Base-by-base conservation (phyloP, 306 rosid genomes). In the Acacia acuminata region DNA sequence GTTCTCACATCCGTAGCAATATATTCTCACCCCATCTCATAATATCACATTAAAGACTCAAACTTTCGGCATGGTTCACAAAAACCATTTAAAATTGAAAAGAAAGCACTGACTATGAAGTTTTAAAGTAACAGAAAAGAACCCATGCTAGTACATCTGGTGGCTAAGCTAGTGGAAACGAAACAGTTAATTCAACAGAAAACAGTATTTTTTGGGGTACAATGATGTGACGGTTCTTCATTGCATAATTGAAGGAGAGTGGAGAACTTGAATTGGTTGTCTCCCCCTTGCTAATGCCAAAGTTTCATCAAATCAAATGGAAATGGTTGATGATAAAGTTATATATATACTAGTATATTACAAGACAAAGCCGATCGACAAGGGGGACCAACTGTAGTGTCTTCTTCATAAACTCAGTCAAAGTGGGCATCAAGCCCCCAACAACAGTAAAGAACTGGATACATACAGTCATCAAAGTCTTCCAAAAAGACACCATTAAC, bases 171-270 rank as follows among this genome's bases (percentile, higher is more conserved):
- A 32, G 36, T 32, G 36, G 36, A 32, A 61, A 44, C 5, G 27
- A 61, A 63, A 60, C 27, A 45, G 79, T 64, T 43, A 64, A 25
- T 42, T 44, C 13, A n/a, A 63, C 27, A 27, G 1, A 20, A 45
- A 56, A 77, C 78, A 73, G 50, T 73, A 67, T 25, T 65, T 27
- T 76, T n/a, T 16, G 25, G 27, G 43, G 66, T 24, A 45, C 11
- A 20, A 16, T 78, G 86, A 78, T 75, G 75, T 78, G 78, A 85
- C 81, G n/a, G n/a, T 64, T 73, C 80, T 76, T 73, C 74, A 77
- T 77, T 50, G 22, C 13, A 72, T 83, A 64, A 85, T 77, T 77
- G 85, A 77, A 19, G 42, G 73, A 45, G 76, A 22, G 65, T 58
- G 65, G 30, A 22, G 65, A 22, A 58, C 32, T 0, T 58, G 65